Evolutionary conservation across 306 rosid species (phyloP).

Genomic region (Sophora flavescens): DNA sequence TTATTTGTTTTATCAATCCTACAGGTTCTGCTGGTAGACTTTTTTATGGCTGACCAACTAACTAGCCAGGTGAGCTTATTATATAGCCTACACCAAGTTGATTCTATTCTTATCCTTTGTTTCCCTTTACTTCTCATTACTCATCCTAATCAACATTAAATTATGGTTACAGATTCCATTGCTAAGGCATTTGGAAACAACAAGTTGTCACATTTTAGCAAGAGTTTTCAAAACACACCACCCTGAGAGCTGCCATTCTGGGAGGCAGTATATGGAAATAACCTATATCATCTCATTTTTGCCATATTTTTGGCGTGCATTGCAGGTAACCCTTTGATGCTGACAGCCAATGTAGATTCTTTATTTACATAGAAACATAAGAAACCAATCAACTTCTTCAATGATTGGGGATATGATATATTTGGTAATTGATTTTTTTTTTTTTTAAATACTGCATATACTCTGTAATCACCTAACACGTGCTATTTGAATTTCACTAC

Average conservation of each 20-base stretch:
- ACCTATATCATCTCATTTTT: slow-evolving; percentile 75
- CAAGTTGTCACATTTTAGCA: slow-evolving; percentile 74
- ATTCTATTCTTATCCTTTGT: slow-evolving; percentile 2
- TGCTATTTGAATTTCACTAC: slow-evolving; percentile 31
- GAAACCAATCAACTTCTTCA: neutral
- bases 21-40: slow-evolving; percentile 67
- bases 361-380: neutral
- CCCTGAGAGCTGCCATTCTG: slow-evolving; percentile 61
- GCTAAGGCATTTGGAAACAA: slow-evolving; percentile 78
- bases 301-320: slow-evolving; percentile 93
- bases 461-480: slow-evolving; percentile 38
- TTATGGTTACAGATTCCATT: slow-evolving; percentile 64
- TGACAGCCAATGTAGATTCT: neutral
- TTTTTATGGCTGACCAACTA: slow-evolving; percentile 97
- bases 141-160: slow-evolving; percentile 12
- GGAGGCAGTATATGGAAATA: slow-evolving; percentile 64
- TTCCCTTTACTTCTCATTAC: neutral
- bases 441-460: neutral
- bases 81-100: slow-evolving; percentile 1
- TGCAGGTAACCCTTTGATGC: slow-evolving; percentile 62
- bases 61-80: slow-evolving; percentile 83
- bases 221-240: slow-evolving; percentile 58
- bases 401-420: neutral
- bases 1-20: slow-evolving; percentile 5
- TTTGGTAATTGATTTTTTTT: neutral